Evolutionary conservation across 352 stramenopile genomes (phyloP).

Genomic region (Globisporangium cystogenes): DNA sequence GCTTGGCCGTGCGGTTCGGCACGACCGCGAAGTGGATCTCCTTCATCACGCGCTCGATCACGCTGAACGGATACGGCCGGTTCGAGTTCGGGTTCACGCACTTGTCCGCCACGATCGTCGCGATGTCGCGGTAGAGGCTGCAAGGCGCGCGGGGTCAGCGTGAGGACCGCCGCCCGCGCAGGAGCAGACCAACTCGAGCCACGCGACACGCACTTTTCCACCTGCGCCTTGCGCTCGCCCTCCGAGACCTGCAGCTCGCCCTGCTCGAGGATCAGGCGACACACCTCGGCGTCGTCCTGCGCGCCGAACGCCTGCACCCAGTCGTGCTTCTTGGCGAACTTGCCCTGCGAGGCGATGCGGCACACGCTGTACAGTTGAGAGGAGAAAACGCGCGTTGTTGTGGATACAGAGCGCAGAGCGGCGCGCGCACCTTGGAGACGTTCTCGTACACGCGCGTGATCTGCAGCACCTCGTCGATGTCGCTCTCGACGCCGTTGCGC

Average conservation of each 20-base stretch:
- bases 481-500: conserved; percentile 96
- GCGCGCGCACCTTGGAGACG: conserved; percentile 85
- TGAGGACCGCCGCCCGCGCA: too few relatives aligned
- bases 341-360: conserved; percentile 73
- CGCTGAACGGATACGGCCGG: conserved; percentile 94
- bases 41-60: conserved; percentile 97
- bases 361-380: too few relatives aligned
- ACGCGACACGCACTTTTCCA: conserved; percentile 69
- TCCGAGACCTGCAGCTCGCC: conserved; percentile 97
- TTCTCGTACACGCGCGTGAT: conserved; percentile 97
- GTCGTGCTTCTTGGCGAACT: conserved; percentile 94
- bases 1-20: conserved; percentile 94
- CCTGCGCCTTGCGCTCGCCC: conserved; percentile 90
- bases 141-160: too few relatives aligned
- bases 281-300: conserved; percentile 89
- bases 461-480: conserved; percentile 98
- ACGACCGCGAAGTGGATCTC: conserved; percentile 94
- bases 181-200: neutral
- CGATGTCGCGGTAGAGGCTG: conserved; percentile 93
- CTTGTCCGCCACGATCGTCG: conserved; percentile 96
- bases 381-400: too few relatives aligned
- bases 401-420: neutral
- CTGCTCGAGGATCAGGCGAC: conserved; percentile 93
- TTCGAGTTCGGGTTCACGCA: conserved; percentile 96
- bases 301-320: conserved; percentile 93